phyloP scores from a whole-genome alignment of 1,139 yeast genomes.

The Hansenula sp. region DNA sequence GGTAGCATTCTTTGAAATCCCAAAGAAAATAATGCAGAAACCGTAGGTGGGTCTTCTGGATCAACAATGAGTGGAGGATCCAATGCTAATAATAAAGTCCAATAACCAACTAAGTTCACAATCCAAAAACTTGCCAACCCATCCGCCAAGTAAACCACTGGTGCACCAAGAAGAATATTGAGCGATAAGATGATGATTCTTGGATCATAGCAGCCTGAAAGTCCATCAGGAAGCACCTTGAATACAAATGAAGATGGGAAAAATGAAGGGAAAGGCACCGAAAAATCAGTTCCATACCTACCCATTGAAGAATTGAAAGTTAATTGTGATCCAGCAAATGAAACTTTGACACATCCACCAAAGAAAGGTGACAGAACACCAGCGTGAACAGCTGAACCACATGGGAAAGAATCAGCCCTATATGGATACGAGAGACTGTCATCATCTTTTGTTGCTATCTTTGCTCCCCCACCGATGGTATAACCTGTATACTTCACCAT shows the following conservation, averaged over 20 bases:
- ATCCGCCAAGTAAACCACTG: constrained; percentile 53
- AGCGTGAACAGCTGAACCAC: constrained; percentile 88
- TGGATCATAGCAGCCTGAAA: constrained; percentile 62
- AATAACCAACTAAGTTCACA: constrained; percentile 65
- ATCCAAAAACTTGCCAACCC: constrained; percentile 64
- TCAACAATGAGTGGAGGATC: constrained; percentile 76
- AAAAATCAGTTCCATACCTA: constrained; percentile 41
- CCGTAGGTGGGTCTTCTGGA: constrained; percentile 48
- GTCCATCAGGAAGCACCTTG: constrained; percentile 29
- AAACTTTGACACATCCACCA: constrained; percentile 80
- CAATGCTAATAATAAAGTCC: constrained; percentile 77
- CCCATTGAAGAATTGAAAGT: constrained; percentile 46
- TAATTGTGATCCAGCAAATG: constrained; percentile 52
- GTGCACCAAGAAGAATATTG: constrained; percentile 57
- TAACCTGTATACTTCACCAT: constrained; percentile 68
- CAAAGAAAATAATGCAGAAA: constrained; percentile 60
- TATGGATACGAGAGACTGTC: constrained; percentile 50
- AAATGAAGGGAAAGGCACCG: constrained; percentile 63
- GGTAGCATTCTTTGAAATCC: constrained; percentile 79
- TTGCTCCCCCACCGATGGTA: constrained; percentile 71
- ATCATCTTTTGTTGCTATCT: constrained; percentile 17
- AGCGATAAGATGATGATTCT: constrained; percentile 51
- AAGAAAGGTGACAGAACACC: constrained; percentile 67
- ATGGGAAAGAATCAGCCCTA: constrained; percentile 84
- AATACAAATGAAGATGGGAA: constrained; percentile 76